A percentile compares a stretch with the other conserved stretches of the same genome.
Evolutionary conservation across 257 asterid genomes (phyloP).

Genomic region (Capsicum rhomboideum): DNA sequence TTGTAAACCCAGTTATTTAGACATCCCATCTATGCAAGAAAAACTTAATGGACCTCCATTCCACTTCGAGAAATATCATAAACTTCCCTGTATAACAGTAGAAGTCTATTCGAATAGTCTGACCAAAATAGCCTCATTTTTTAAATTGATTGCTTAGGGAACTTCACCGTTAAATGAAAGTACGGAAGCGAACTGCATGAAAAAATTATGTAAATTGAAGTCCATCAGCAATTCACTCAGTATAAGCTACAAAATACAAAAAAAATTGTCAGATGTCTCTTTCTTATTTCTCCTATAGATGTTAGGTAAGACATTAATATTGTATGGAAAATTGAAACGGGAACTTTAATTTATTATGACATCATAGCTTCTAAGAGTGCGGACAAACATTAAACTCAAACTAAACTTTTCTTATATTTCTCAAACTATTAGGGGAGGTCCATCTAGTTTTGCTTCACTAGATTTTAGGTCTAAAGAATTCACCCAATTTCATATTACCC

Average conservation of each 20-base stretch:
- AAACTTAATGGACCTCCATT: neutral
- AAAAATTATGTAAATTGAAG: neutral
- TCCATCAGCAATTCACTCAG: neutral
- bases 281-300: neutral
- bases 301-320: neutral
- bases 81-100: neutral
- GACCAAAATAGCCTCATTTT: neutral
- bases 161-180: neutral
- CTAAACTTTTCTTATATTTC: neutral
- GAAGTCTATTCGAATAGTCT: neutral
- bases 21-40: neutral
- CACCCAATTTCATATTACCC: constrained; percentile 35
- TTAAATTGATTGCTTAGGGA: neutral
- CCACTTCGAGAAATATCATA: neutral
- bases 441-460: neutral
- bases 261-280: neutral
- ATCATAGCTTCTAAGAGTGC: neutral
- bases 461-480: constrained; percentile 8
- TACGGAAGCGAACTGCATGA: neutral
- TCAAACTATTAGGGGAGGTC: neutral
- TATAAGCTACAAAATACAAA: neutral
- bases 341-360: neutral
- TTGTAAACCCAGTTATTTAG: neutral
- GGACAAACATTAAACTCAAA: neutral
- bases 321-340: neutral